Conservation (phyloP, 2,329 filamentous ascomycete genomes). For the Xylaria sp. region DNA sequence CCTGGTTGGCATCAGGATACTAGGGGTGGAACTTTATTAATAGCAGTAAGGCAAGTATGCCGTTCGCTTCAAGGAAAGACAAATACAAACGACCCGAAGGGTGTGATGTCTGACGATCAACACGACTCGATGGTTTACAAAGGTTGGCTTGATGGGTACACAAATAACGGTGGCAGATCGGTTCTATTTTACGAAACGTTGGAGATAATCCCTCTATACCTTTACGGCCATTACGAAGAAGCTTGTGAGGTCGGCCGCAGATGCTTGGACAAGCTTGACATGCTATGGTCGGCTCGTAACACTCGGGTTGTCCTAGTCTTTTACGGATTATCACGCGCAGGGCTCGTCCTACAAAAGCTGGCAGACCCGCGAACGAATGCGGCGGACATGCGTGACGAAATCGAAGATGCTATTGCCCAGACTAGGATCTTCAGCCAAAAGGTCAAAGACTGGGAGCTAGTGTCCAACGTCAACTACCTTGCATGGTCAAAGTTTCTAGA, state of each 20-base stretch:
- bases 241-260: slow-evolving; percentile 66
- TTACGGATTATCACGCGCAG: slow-evolving; percentile 67
- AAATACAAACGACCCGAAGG: slow-evolving; percentile 56
- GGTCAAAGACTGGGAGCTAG: slow-evolving; percentile 71
- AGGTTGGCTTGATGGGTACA: slow-evolving; percentile 65
- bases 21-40: slow-evolving; percentile 75
- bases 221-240: slow-evolving; percentile 70
- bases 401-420: slow-evolving; percentile 61
- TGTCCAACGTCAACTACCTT: slow-evolving; percentile 77
- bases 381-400: slow-evolving; percentile 56
- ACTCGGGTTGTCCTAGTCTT: slow-evolving; percentile 68
- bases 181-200: slow-evolving; percentile 75
- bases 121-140: slow-evolving; percentile 70
- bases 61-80: slow-evolving; percentile 82
- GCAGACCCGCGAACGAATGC: slow-evolving; percentile 58
- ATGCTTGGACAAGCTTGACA: slow-evolving; percentile 58
- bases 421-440: slow-evolving; percentile 66
- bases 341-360: slow-evolving; percentile 60
- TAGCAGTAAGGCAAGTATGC: slow-evolving; percentile 71
- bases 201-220: slow-evolving; percentile 69
- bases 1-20: slow-evolving; percentile 77
- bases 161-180: slow-evolving; percentile 70
- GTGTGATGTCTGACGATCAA: slow-evolving; percentile 74
- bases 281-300: slow-evolving; percentile 70
- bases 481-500: slow-evolving; percentile 74